A percentile compares a stretch with the other conserved stretches of the same genome.
Evolutionary conservation across 768 basidiomycete genomes (phyloP).

Genomic region (Xerocomellus amylosporus): DNA sequence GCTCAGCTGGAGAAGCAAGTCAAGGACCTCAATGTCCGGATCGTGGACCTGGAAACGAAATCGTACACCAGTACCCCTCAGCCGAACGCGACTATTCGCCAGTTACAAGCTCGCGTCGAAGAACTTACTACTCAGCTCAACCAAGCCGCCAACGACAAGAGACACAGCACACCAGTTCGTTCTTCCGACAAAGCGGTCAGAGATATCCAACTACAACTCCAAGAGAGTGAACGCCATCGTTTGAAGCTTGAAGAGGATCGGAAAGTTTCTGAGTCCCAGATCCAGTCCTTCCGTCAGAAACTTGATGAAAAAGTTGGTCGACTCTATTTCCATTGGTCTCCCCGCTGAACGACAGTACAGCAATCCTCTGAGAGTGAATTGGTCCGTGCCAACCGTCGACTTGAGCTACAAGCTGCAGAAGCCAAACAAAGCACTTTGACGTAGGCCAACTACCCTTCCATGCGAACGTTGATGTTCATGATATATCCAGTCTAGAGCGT

Average conservation of each 20-base stretch:
- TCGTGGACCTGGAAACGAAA: conserved; percentile 80
- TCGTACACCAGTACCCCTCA: conserved; percentile 67
- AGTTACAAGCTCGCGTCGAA: conserved; percentile 68
- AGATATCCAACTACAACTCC: conserved; percentile 52
- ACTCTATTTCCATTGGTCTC: neutral
- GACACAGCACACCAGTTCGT: conserved; percentile 33
- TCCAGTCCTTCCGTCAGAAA: conserved; percentile 51
- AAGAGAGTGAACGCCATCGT: conserved; percentile 62
- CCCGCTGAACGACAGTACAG: conserved; percentile 35
- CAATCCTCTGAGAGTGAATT: conserved; percentile 70
- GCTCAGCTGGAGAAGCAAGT: conserved; percentile 81
- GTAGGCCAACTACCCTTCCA: conserved; percentile 38
- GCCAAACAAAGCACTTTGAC: conserved; percentile 66
- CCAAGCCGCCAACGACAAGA: conserved; percentile 42
- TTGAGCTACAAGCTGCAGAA: conserved; percentile 73
- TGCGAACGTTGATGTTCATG: conserved; percentile 1
- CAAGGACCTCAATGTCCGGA: conserved; percentile 79
- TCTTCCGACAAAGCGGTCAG: conserved; percentile 47
- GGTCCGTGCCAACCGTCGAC: conserved; percentile 68
- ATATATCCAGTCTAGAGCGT: conserved; percentile 49
- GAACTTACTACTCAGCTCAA: conserved; percentile 54
- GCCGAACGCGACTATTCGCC: conserved; percentile 51
- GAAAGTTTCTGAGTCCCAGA: conserved; percentile 54
- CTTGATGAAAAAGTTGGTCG: conserved; percentile 61
- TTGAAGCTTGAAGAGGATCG: conserved; percentile 64